A percentile compares a stretch with the other conserved stretches of the same genome.
Evolutionary conservation across 257 asterid genomes (phyloP).

Genomic region (Lavandula angustifolia): DNA sequence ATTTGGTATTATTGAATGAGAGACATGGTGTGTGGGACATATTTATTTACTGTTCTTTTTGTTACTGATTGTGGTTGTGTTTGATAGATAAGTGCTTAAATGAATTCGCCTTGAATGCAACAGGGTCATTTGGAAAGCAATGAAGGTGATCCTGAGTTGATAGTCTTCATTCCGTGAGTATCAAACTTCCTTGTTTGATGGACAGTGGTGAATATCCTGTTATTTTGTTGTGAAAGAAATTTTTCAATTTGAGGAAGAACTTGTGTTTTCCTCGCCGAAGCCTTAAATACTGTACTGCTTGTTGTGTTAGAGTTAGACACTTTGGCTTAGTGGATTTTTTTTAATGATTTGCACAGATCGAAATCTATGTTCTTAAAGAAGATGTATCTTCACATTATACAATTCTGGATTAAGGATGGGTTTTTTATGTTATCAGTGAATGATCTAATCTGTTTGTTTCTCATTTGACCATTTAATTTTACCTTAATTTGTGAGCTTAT

Average conservation of each 20-base stretch:
- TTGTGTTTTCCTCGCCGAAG: neutral
- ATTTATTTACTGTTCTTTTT: neutral
- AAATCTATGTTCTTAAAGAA: slow-evolving; percentile 15
- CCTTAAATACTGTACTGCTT: neutral
- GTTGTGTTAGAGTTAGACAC: neutral
- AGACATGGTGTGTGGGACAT: neutral
- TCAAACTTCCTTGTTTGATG: slow-evolving; percentile 21
- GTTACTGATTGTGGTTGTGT: slow-evolving; percentile 15
- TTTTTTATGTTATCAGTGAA: slow-evolving; percentile 8
- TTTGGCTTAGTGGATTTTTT: neutral
- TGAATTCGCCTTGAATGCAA: slow-evolving; percentile 17
- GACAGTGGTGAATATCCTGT: slow-evolving; percentile 2
- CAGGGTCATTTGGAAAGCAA: slow-evolving; percentile 98
- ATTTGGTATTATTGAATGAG: neutral
- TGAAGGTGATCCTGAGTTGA: slow-evolving; percentile 92
- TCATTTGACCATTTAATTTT: slow-evolving; percentile 13
- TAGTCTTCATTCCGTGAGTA: slow-evolving; percentile 94
- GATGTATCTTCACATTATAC: neutral
- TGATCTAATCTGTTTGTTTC: slow-evolving; percentile 19
- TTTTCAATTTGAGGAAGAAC: neutral
- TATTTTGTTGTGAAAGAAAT: slow-evolving; percentile 2
- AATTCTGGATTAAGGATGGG: slow-evolving; percentile 1
- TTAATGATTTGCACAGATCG: slow-evolving; percentile 9
- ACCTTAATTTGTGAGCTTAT: slow-evolving; percentile 5
- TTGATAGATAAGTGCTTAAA: slow-evolving; percentile 14